Evolutionary conservation across 2,329 filamentous ascomycete genomes (phyloP).

Genomic region (Ceratocystis smalleyi): DNA sequence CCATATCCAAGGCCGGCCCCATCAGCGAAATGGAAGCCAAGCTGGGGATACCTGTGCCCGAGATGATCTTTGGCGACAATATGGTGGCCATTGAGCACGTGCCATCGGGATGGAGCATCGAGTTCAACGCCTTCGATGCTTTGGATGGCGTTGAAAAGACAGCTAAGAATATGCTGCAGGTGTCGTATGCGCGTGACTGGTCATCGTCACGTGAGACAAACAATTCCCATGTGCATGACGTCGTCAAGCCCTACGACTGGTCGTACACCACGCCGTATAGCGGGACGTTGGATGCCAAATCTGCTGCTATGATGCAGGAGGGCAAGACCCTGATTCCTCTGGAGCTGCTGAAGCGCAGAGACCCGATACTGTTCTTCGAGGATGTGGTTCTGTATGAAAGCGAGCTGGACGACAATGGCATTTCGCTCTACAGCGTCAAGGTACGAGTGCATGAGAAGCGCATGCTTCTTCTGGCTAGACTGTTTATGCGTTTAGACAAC

Average conservation of each 20-base stretch:
- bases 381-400: constrained; percentile 94
- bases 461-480: constrained; percentile 66
- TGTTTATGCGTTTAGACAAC: constrained; percentile 87
- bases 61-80: constrained; percentile 99
- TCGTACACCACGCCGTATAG: constrained; percentile 83
- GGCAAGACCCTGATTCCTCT: constrained; percentile 48
- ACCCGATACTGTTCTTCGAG: constrained; percentile 93
- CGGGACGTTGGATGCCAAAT: constrained; percentile 42
- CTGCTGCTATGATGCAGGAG: constrained; percentile 15
- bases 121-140: constrained; percentile 75
- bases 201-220: constrained; percentile 51
- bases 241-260: constrained; percentile 96
- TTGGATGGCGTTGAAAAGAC: constrained; percentile 91
- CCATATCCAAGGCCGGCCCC: constrained; percentile 80
- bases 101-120: constrained; percentile 60
- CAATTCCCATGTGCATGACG: constrained; percentile 76
- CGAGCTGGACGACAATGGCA: constrained; percentile 94
- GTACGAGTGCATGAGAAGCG: constrained; percentile 81
- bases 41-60: constrained; percentile 75
- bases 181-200: constrained; percentile 87
- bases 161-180: constrained; percentile 75
- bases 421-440: constrained; percentile 80
- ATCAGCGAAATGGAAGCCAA: constrained; percentile 71
- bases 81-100: constrained; percentile 57
- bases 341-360: constrained; percentile 69